These are phyloP conservation scores for Seiridium unicorne DNA, from an alignment of 2,329 filamentous ascomycete genomes.

Conservation along the genomic window DNA sequence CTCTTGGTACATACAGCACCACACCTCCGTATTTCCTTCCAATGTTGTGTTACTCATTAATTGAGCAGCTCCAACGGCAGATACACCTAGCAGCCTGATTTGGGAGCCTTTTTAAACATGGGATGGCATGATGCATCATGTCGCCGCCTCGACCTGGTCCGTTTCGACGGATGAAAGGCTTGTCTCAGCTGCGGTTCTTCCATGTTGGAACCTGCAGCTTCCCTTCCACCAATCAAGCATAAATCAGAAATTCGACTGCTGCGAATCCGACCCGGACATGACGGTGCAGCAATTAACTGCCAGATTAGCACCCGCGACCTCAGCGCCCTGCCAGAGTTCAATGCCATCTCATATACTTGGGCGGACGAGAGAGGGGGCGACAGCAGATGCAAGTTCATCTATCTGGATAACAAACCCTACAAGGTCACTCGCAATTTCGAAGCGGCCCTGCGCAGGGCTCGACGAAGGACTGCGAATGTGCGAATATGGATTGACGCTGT, in stretches of 20 bases:
- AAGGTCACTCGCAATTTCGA: constrained; percentile 11
- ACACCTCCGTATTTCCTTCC: no score
- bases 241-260: neutral
- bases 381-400: neutral
- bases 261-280: neutral
- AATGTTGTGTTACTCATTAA: no score
- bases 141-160: neutral
- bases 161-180: neutral
- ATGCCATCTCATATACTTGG: neutral
- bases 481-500: constrained; percentile 13
- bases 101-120: no score
- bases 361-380: neutral
- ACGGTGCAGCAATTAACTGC: neutral
- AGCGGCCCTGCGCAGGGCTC: constrained; percentile 3
- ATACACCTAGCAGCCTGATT: no score
- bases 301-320: neutral
- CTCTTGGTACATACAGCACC: no score
- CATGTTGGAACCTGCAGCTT: neutral
- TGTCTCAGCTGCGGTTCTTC: neutral
- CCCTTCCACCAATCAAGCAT: neutral
- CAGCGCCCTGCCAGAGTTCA: neutral
- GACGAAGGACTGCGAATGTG: neutral
- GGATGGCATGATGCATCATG: neutral
- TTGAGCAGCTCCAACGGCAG: no score
- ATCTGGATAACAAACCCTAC: neutral